A percentile compares a stretch with the other conserved stretches of the same genome.
These are phyloP conservation scores for Chalciporus pseudorubinellus DNA, from an alignment of 768 basidiomycete genomes.

Conservation along the genomic window DNA sequence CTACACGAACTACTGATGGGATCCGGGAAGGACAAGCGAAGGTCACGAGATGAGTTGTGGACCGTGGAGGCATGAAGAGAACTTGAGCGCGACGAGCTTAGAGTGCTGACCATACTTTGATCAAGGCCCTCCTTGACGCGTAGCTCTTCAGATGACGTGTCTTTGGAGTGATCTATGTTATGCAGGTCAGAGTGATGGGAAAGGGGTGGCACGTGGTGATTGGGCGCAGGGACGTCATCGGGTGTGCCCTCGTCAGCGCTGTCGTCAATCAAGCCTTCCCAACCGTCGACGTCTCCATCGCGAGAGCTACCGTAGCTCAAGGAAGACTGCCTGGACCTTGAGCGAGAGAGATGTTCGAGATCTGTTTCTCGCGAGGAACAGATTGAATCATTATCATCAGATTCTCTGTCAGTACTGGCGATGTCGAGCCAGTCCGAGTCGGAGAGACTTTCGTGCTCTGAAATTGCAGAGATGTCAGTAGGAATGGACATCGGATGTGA, in stretches of 20 bases:
- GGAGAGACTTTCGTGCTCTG: conserved; percentile 65
- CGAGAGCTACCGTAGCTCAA: conserved; percentile 66
- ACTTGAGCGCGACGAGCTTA: conserved; percentile 70
- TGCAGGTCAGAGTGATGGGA: conserved; percentile 25
- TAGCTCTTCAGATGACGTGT: conserved; percentile 56
- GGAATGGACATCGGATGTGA: conserved; percentile 31
- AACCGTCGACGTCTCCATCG: conserved; percentile 68
- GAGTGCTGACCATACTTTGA: conserved; percentile 79
- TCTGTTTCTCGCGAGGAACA: conserved; percentile 56
- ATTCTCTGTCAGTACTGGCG: conserved; percentile 58
- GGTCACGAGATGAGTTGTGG: conserved; percentile 66
- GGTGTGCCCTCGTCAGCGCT: conserved; percentile 46
- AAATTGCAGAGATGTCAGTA: conserved; percentile 43
- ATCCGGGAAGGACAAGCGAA: conserved; percentile 81
- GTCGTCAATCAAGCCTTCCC: conserved; percentile 76
- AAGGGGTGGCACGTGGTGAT: conserved; percentile 22
- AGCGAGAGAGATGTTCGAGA: conserved; percentile 51
- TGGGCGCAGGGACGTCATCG: conserved; percentile 22
- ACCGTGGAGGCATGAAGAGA: conserved; percentile 52
- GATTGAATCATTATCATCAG: conserved; percentile 70
- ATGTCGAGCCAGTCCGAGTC: conserved; percentile 88
- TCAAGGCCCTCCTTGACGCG: conserved; percentile 72
- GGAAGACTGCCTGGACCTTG: conserved; percentile 67
- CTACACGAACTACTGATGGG: conserved; percentile 71
- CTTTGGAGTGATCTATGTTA: conserved; percentile 26